Conservation (phyloP, 805 yeast genomes). For the Diddensiella caesifluorescens region DNA sequence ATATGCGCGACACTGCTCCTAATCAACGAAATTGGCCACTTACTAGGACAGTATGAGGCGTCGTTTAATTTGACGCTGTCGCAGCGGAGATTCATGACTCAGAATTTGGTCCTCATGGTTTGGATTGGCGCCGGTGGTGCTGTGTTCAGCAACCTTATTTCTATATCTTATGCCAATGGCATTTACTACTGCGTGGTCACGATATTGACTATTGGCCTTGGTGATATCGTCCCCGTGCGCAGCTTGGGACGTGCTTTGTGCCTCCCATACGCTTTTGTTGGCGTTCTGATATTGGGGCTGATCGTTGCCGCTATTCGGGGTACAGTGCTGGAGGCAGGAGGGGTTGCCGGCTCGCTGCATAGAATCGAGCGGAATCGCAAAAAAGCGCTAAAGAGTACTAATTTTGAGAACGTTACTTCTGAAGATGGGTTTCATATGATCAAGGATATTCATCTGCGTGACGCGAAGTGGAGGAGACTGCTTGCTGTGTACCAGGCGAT, state of each 20-base stretch:
- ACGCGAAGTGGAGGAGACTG: slow-evolving; percentile 6
- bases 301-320: slow-evolving; percentile 64
- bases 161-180: slow-evolving; percentile 56
- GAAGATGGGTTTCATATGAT: slow-evolving; percentile 53
- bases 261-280: slow-evolving; percentile 60
- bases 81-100: slow-evolving; percentile 70
- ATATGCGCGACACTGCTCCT: slow-evolving; percentile 48
- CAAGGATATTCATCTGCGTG: slow-evolving; percentile 42
- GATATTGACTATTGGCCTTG: slow-evolving; percentile 73
- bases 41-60: slow-evolving; percentile 57
- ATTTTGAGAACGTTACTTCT: slow-evolving; percentile 4
- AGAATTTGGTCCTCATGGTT: slow-evolving; percentile 54
- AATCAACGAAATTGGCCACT: slow-evolving; percentile 59
- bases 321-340: slow-evolving; percentile 54
- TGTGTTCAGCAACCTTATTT: slow-evolving; percentile 43
- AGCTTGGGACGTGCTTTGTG: slow-evolving; percentile 53
- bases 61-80: slow-evolving; percentile 58
- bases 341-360: slow-evolving; percentile 64
- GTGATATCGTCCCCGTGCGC: slow-evolving; percentile 58
- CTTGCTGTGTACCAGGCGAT: slow-evolving; percentile 38
- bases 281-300: slow-evolving; percentile 69
- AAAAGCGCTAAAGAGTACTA: slow-evolving; percentile 17
- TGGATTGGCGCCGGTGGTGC: slow-evolving; percentile 76
- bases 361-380: slow-evolving; percentile 49
- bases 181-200: slow-evolving; percentile 71